phyloP scores from a whole-genome alignment of 2,329 filamentous ascomycete genomes.

The Onygenales sp. region DNA sequence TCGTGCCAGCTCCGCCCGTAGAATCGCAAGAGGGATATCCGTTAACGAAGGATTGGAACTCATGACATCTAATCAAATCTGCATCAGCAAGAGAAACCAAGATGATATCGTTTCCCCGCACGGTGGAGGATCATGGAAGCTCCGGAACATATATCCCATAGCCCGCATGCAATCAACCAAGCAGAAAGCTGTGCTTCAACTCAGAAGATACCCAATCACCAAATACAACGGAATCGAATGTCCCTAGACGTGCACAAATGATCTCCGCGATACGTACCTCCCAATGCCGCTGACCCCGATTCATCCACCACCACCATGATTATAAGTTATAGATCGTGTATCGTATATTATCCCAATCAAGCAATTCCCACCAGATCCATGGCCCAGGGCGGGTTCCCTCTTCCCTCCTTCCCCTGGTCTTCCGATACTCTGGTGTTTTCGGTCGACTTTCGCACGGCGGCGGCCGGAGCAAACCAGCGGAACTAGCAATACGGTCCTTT shows the following conservation, averaged over 20 bases:
- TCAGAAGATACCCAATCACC: neutral
- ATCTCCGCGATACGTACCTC: neutral
- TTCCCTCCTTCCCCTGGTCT: neutral
- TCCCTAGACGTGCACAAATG: neutral
- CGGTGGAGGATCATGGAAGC: no score
- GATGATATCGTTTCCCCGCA: neutral
- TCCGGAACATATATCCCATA: neutral
- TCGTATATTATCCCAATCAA: neutral
- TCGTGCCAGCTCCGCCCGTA: slow-evolving; percentile 23
- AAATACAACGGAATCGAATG: neutral
- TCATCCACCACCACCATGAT: neutral
- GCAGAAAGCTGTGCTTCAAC: no score
- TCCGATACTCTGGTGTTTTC: no score
- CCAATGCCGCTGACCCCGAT: neutral
- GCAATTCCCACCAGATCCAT: neutral
- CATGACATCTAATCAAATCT: neutral
- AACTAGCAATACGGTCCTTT: no score
- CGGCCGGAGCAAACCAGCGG: no score
- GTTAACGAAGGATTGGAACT: slow-evolving; percentile 12
- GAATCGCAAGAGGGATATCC: slow-evolving; percentile 23
- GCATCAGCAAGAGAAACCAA: neutral
- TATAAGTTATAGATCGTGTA: neutral
- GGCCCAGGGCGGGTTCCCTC: neutral
- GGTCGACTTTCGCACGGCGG: no score
- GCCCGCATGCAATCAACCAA: neutral